These are phyloP conservation scores for Alternaria sp. DNA, from an alignment of 2,329 filamentous ascomycete species.

Conservation along the genomic window DNA sequence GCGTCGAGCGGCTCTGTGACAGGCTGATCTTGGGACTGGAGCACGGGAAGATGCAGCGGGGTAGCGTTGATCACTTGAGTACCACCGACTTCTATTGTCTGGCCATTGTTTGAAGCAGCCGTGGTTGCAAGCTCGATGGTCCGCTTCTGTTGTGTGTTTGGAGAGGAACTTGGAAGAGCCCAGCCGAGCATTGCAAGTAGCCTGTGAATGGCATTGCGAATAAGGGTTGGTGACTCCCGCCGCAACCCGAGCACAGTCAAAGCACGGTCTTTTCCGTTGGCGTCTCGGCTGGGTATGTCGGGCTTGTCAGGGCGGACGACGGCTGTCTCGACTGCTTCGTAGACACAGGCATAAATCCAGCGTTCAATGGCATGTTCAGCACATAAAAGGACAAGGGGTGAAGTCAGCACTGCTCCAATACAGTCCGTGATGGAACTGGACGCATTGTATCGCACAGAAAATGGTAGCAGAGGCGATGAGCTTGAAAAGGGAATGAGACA, in stretches of 20 bases:
- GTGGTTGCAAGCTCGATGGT: not conserved
- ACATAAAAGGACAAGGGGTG: conserved; percentile 40
- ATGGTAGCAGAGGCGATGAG: conserved; percentile 35
- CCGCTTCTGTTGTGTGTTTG: conserved; percentile 7
- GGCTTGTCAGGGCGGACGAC: conserved; percentile 42
- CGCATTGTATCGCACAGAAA: conserved; percentile 27
- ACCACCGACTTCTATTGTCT: conserved; percentile 30
- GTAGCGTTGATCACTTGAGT: conserved; percentile 33
- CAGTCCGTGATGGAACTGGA: conserved; percentile 26
- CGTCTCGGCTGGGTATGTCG: conserved; percentile 38
- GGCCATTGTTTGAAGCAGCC: conserved; percentile 12
- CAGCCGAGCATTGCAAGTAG: conserved; percentile 39
- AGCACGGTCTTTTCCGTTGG: conserved; percentile 30
- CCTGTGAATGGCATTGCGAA: conserved; percentile 35
- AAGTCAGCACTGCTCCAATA: conserved; percentile 32
- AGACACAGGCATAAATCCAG: conserved; percentile 38
- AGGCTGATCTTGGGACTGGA: conserved; percentile 14
- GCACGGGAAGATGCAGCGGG: conserved; percentile 32
- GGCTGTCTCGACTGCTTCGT: conserved; percentile 42
- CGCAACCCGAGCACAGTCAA: conserved; percentile 35
- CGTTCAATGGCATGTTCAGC: conserved; percentile 37
- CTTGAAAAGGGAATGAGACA: conserved; percentile 43
- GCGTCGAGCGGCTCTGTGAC: conserved; percentile 9
- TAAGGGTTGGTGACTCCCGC: conserved; percentile 30
- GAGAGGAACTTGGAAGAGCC: conserved; percentile 21